These are phyloP conservation scores for Fraxinus sp. DNA, from an alignment of 305 asterid genomes.

Conservation along the genomic window DNA sequence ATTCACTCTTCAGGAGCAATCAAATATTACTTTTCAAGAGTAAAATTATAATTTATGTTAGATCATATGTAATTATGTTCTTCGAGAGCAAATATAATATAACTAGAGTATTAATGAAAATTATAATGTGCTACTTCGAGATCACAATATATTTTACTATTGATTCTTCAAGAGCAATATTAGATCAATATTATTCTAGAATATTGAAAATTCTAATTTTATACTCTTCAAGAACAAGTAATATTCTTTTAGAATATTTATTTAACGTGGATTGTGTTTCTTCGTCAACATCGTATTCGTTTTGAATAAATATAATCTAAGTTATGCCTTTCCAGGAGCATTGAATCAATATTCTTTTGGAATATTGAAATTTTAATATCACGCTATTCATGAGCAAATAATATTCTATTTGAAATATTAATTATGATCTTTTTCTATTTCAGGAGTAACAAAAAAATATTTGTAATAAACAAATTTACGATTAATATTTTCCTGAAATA, in stretches of 20 bases:
- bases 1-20: not conserved
- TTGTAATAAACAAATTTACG: not conserved
- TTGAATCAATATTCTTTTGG: not conserved
- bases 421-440: too few relatives aligned
- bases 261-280: not conserved
- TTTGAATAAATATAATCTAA: too few relatives aligned
- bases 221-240: not conserved
- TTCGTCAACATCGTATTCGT: not conserved
- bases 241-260: not conserved
- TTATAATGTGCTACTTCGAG: not conserved
- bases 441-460: not conserved
- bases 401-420: not conserved
- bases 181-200: too few relatives aligned
- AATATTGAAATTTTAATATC: not conserved
- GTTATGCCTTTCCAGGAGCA: not conserved
- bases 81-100: not conserved
- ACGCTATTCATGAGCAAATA: not conserved
- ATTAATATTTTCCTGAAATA: too few relatives aligned
- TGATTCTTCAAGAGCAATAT: not conserved
- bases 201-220: not conserved
- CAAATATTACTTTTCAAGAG: too few relatives aligned
- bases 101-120: not conserved
- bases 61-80: not conserved
- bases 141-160: not conserved
- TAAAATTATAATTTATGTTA: not conserved